Base-by-base conservation (phyloP, 2,329 filamentous ascomycete species). In the Penicillium thymicola region DNA sequence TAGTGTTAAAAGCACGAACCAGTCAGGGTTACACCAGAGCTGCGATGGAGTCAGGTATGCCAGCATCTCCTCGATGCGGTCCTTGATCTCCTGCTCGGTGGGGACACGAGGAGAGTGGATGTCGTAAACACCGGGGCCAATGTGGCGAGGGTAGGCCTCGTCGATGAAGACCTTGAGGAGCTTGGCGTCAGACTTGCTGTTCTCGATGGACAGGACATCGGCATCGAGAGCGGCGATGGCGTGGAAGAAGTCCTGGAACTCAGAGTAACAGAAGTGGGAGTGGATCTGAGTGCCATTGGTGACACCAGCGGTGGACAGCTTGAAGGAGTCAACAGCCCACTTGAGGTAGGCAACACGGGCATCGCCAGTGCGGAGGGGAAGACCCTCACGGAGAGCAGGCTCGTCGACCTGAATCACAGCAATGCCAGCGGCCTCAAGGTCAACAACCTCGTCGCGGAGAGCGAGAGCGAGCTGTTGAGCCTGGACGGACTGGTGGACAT, bases 161-260 rank as follows among this genome's bases (percentile, higher is more conserved):
- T 97, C 93, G 69, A 97, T 90, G 76, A 99, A 99, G 78, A 99
- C 94, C 81, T 93, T 89, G 76, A 99, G 89, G 68, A 99, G 88
- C 89, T 99, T 99, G 75, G 94, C 94, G 73, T 99, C 94, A 70
- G 90, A 96, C 89, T 99, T 99, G 89, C 90, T 95, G 90, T 99
- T 99, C 89, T 99, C 94, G 70, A 99, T 99, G 75, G 90, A 96
- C 72, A 99, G 88, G 63, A 99, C 94, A 80, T 99, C 94, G 63
- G 94, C 93, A 76, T 99, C 94, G 65, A 99, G 89, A 60, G 94
- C 93, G 65, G 94, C 91, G 70, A 99, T 99, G 81, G 94, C 94
- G 81, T 97, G 91, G 92, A 99, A 99, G 86, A 99, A 99, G 85
- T 99, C 94, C 83, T 99, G 94, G 90, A 99, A 99, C 85, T 99